Evolutionary conservation across 192 early-diverging fungal genomes (phyloP), one percentile per base, ranked within the genome.

Genomic region (Paraglomus brasilianum): DNA sequence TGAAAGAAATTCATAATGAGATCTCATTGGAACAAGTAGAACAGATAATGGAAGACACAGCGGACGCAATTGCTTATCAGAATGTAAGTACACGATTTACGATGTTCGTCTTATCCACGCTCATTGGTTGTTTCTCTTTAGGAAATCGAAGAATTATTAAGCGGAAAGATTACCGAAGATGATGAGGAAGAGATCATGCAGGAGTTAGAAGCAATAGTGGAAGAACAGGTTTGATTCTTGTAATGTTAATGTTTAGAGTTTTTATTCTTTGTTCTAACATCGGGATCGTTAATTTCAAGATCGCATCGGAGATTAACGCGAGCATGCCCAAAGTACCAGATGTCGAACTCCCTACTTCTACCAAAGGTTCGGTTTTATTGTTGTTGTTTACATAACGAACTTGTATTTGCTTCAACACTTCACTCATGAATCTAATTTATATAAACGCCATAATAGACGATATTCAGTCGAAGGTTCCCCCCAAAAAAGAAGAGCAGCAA

Each of bases 51-150:
- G 95, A 98, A 69, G 95, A 99, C 61, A 98, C 95, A 1, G 92
- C 89, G 5, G 97, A 99, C 45, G 92, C 91, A 11, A 93, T 99
- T 74, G 92, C 90, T 1, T 97, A 97, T 72, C 97, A 99, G 77
- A 90, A 94, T 50, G 91, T 92, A 76, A 73, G 66, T 21, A 62
- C 74, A 1, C 41, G 14, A 30, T 30, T 19, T 6, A 62, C n/a
- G 38, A 22, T 0, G 38, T 52, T 1, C 15, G 43, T 72, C 22
- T 11, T 49, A 22, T 45, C n/a, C 6, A 47, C 9, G 15, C 36
- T 5, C 40, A 11, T 51, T 50, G 38, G 21, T 55, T 8, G 24
- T 9, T 44, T 15, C 48, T 49, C 22, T 13, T 56, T 49, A 91
- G 85, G 92, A 95, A 83, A 90, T 95, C 66, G 86, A 88, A 48